These are phyloP conservation scores for Comarum palustre DNA, from an alignment of 306 rosid genomes.

Conservation along the genomic window DNA sequence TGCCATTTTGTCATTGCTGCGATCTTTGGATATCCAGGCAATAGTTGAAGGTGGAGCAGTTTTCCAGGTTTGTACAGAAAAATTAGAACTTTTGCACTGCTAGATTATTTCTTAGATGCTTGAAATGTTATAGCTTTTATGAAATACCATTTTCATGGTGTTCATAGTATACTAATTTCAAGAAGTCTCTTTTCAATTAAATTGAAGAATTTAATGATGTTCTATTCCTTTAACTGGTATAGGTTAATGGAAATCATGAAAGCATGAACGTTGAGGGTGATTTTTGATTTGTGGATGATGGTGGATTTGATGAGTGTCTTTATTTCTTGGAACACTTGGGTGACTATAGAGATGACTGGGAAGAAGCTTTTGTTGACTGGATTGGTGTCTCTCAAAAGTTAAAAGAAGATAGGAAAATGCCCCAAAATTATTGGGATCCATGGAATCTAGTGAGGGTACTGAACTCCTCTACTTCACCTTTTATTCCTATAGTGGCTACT, in stretches of 20 bases:
- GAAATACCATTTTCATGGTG: background rate
- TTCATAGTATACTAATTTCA: background rate
- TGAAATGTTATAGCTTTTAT: background rate
- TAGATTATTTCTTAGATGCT: background rate
- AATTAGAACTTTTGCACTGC: background rate
- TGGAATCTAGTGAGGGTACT: conserved; percentile 85
- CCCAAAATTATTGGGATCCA: conserved; percentile 65
- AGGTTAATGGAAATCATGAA: conserved; percentile 95
- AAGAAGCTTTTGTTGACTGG: conserved; percentile 69
- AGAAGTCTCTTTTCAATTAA: background rate
- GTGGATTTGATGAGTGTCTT: conserved; percentile 77
- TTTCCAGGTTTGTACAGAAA: conserved; percentile 69
- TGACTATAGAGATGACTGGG: conserved; percentile 53
- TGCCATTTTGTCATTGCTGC: conserved; percentile 79
- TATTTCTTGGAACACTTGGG: conserved; percentile 73
- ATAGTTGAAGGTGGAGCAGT: conserved; percentile 87
- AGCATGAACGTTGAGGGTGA: conserved; percentile 97
- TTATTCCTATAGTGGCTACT: conserved; percentile 7
- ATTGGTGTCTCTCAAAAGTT: conserved; percentile 53
- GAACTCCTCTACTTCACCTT: conserved; percentile 23
- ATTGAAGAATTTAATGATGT: background rate
- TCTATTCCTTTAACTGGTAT: conserved; percentile 16
- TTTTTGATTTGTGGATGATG: conserved; percentile 73
- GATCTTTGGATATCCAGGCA: conserved; percentile 81
- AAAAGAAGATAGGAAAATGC: conserved; percentile 50